Base-by-base conservation (phyloP, 805 yeast species). In the Zygoascus ofunaensis region DNA sequence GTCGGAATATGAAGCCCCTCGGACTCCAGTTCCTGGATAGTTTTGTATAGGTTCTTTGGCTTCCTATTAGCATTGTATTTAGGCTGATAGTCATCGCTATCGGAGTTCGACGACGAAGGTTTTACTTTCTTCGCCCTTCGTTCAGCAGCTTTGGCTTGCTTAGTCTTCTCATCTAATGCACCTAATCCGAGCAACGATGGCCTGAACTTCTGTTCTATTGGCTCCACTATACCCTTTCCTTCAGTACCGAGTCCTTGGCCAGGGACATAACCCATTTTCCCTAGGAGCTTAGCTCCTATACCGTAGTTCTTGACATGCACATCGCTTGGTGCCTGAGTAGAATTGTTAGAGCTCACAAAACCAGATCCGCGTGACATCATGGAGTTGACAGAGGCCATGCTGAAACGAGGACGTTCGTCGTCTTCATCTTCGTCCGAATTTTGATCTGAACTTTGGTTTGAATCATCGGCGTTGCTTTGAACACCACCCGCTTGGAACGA, bases 191-290 rank as follows among this genome's bases (percentile, higher is more conserved):
- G 63, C 1, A 86, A 80, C 36, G 72, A 74, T 0, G 84, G 82
- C 34, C 92, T 65, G 24, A 74, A 59, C 43, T 73, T 72, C 2
- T 84, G 81, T 49, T 84, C 81, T 4, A 90, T 78, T 0, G 97
- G 97, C n/a, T 72, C 76, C 0, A 72, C 71, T 1, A 87, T 86
- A 37, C 98, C 98, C 41, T 72, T 72, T 1, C 79, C 76, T 20
- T 70, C 60, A 4, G 66, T 66, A 2, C 98, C 98, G n/a, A 90
- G 70, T 0, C 97, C 97, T 55, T 74, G 69, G 0, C 98, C 97
- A 34, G 74, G 74, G 5, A 72, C 71, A 62, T 85, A 89, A 0
- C 98, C 98, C 97, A 90, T 89, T 49, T 78, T 74, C 48, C 77
- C 70, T 65, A 90, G 61, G 41, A 90, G 64, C 41, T 72, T 63